These are phyloP conservation scores for Striga hermonthica DNA, from an alignment of 305 asterid species.

Conservation along the genomic window DNA sequence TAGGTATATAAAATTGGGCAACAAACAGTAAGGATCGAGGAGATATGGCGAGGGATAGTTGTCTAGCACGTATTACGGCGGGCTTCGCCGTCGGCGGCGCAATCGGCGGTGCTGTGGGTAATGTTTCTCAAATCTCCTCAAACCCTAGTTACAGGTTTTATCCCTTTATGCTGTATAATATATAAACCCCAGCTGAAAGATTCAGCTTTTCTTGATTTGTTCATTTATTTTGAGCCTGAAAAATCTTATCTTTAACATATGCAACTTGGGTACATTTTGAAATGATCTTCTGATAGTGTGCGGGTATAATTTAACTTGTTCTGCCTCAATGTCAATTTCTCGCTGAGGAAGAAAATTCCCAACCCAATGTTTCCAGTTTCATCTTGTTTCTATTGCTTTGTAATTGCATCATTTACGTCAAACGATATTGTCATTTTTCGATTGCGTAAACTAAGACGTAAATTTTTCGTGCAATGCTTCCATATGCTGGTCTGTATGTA, in stretches of 20 bases:
- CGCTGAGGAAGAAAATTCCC: not conserved
- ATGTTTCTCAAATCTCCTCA: slow-evolving; percentile 25
- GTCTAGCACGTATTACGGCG: slow-evolving; percentile 55
- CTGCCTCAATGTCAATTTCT: slow-evolving; percentile 3
- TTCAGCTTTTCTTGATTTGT: not conserved
- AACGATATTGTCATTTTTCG: no score
- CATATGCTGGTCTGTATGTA: no score
- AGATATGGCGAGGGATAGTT: slow-evolving; percentile 66
- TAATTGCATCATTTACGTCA: no score
- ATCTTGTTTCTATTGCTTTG: no score
- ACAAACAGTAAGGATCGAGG: not conserved
- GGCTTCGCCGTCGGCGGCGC: slow-evolving; percentile 82
- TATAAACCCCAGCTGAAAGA: slow-evolving; percentile 15
- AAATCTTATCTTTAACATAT: not conserved
- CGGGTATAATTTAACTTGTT: not conserved
- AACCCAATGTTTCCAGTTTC: no score
- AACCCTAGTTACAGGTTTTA: slow-evolving; percentile 34
- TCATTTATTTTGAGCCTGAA: no score
- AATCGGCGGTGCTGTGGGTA: slow-evolving; percentile 73
- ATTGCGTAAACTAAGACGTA: no score
- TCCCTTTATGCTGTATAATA: not conserved
- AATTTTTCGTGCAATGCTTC: no score
- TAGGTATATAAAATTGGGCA: not conserved
- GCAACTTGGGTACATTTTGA: not conserved
- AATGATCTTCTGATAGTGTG: no score